Percentiles rank a stretch among this genome's conserved stretches.
Conservation (phyloP, 495 filamentous ascomycete genomes). For the Choiromyces venosus region DNA sequence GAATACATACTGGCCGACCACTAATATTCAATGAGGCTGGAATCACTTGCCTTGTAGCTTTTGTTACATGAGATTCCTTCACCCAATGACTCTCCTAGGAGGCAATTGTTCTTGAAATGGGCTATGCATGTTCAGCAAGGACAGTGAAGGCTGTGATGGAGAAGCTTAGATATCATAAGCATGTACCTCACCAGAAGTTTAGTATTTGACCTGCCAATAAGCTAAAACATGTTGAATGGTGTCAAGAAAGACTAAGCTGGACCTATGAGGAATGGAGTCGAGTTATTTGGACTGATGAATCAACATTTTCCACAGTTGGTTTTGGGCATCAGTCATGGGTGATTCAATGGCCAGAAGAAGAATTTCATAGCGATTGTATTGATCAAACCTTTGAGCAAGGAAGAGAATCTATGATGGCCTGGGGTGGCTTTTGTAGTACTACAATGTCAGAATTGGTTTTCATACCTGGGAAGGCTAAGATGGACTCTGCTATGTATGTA, state of each 20-base stretch:
- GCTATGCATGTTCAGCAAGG: conserved; percentile 8
- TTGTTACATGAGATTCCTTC: background rate
- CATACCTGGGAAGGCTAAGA: too few relatives aligned
- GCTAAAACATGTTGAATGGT: conserved; percentile 9
- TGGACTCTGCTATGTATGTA: conserved; percentile 12
- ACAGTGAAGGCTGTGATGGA: conserved; percentile 2
- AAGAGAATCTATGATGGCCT: conserved; percentile 11
- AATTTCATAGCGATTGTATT: too few relatives aligned
- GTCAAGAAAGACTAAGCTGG: conserved; percentile 5
- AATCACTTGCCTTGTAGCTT: background rate
- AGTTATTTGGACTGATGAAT: conserved; percentile 24
- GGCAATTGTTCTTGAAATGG: conserved; percentile 5
- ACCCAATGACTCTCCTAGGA: conserved; percentile 12
- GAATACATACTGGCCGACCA: conserved; percentile 1
- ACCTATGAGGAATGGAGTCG: conserved; percentile 17
- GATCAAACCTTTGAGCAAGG: too few relatives aligned
- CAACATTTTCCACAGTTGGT: conserved; percentile 12
- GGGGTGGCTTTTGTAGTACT: conserved; percentile 21
- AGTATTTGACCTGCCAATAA: conserved; percentile 6
- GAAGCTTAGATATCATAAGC: conserved; percentile 19
- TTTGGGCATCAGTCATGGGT: conserved; percentile 18
- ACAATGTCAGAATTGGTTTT: too few relatives aligned
- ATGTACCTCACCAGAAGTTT: conserved; percentile 1
- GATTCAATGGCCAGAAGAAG: conserved; percentile 20
- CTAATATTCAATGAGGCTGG: conserved; percentile 10